Evolutionary conservation across 495 filamentous ascomycete genomes (phyloP), one percentile per base, ranked within the genome.

Genomic region (Apiosordaria backusii): DNA sequence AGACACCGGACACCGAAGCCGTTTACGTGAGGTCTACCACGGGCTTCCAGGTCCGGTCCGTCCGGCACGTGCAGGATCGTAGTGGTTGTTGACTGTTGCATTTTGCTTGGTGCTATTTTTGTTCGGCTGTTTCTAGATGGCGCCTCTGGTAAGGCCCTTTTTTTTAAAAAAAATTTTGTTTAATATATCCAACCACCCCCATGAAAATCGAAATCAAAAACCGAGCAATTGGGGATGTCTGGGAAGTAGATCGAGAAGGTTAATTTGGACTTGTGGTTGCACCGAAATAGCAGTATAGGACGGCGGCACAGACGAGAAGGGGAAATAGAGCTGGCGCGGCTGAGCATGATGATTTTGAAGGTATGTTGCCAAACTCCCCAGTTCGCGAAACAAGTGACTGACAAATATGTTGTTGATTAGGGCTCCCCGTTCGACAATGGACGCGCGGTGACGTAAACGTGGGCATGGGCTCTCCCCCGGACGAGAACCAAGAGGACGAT

Each of bases 331-430:
- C 86, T 50, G 84, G 83, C 62, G 88, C 90, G 73, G 86, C 90
- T 55, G 95, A 98, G 71, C 92, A 97, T 75, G 96, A 99, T 81
- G 88, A 97, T 70, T 95, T 97, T 67, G 94, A 98, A 77, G 93
- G 77, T 77, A 45, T n/a, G 64, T 35, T 18, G 7, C 23, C 9
- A 0, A 3, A 62, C 60, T 68, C 60, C 53, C 10, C 15, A 0
- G 1, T 18, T 23, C 3, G 1, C 19, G 7, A 10, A 13, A 22
- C 21, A n/a, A 26, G 10, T 45, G 22, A 29, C 13, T 50, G 40
- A 23, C 65, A 66, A 62, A 67, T 50, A 5, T 22, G 29, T 16
- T 59, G 16, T 25, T 59, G 4, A 13, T 21, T 57, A 81, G 78
- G 95, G 55, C 83, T 99, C 5, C 95, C 95, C 21, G 88, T 99